Conservation (phyloP, 345 rosid species). For the Lumnitzera racemosa region DNA sequence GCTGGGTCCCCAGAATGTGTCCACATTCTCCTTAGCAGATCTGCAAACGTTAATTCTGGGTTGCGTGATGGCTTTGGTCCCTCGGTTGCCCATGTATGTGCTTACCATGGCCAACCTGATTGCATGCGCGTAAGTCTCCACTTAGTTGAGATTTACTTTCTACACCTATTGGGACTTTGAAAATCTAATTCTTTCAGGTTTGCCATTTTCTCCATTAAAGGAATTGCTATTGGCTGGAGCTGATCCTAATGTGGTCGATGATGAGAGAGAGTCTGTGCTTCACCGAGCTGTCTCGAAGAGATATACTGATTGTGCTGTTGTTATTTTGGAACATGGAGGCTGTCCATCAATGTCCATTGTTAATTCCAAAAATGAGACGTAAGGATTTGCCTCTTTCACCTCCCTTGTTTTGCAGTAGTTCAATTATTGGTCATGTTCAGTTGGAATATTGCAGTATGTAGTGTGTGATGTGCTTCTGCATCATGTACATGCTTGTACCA, state of each 20-base stretch:
- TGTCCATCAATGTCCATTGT: constrained; percentile 72
- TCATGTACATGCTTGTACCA: too few relatives aligned
- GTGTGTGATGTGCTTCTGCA: too few relatives aligned
- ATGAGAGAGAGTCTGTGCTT: constrained; percentile 95
- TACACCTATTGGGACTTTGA: constrained; percentile 1
- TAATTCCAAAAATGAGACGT: constrained; percentile 82
- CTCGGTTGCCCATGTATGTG: constrained; percentile 96
- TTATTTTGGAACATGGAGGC: constrained; percentile 85
- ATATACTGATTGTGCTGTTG: constrained; percentile 89
- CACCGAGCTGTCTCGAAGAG: constrained; percentile 86
- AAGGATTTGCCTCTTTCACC: constrained; percentile 18
- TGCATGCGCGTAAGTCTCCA: constrained; percentile 82
- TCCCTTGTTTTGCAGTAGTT: too few relatives aligned
- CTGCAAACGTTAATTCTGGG: constrained; percentile 77
- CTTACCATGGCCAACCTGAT: constrained; percentile 97
- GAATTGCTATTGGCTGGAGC: constrained; percentile 94
- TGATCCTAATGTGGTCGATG: constrained; percentile 96
- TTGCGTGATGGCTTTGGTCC: constrained; percentile 89
- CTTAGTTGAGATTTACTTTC: constrained; percentile 6
- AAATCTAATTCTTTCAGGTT: constrained; percentile 1
- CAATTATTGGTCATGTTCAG: too few relatives aligned
- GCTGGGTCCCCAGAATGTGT: constrained; percentile 98
- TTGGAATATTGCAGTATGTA: too few relatives aligned
- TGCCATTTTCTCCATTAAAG: constrained; percentile 30
- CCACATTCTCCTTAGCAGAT: constrained; percentile 70